phyloP scores from a whole-genome alignment of 208 protist genomes.

The Spironucleus salmonicida region DNA sequence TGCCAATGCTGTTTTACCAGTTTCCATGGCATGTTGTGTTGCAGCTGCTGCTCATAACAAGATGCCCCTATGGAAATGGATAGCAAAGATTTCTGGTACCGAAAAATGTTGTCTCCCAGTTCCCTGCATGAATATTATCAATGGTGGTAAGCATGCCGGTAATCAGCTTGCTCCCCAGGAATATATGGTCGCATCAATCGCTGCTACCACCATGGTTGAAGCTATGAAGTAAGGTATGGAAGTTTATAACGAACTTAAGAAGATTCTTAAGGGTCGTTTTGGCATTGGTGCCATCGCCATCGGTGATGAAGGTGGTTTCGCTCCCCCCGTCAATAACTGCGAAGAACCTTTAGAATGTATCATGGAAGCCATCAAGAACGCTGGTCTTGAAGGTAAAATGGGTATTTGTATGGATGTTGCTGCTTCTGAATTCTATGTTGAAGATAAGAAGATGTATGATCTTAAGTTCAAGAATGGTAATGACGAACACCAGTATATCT shows the following conservation, averaged over 20 bases:
- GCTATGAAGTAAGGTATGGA: conserved; percentile 80
- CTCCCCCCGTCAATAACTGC: conserved; percentile 61
- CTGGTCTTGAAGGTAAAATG: conserved; percentile 74
- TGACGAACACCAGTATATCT: conserved; percentile 37
- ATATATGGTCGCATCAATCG: conserved; percentile 91
- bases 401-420: conserved; percentile 93
- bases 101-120: conserved; percentile 54
- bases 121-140: conserved; percentile 95
- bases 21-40: conserved; percentile 84
- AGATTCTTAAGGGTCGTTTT: conserved; percentile 79
- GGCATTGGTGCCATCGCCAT: conserved; percentile 74
- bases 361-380: conserved; percentile 77
- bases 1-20: conserved; percentile 90
- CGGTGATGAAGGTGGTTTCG: conserved; percentile 96
- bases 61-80: conserved; percentile 80
- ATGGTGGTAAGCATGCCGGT: conserved; percentile 92
- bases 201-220: conserved; percentile 69
- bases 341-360: conserved; percentile 85
- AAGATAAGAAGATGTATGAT: conserved; percentile 76
- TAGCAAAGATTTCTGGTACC: conserved; percentile 69
- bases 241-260: conserved; percentile 90
- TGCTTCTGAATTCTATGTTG: conserved; percentile 87
- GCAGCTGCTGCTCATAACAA: conserved; percentile 52
- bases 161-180: conserved; percentile 85
- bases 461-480: conserved; percentile 78